These are phyloP conservation scores for Dactylonectria macrodidyma DNA, from an alignment of 2,329 filamentous ascomycete genomes.

Conservation along the genomic window DNA sequence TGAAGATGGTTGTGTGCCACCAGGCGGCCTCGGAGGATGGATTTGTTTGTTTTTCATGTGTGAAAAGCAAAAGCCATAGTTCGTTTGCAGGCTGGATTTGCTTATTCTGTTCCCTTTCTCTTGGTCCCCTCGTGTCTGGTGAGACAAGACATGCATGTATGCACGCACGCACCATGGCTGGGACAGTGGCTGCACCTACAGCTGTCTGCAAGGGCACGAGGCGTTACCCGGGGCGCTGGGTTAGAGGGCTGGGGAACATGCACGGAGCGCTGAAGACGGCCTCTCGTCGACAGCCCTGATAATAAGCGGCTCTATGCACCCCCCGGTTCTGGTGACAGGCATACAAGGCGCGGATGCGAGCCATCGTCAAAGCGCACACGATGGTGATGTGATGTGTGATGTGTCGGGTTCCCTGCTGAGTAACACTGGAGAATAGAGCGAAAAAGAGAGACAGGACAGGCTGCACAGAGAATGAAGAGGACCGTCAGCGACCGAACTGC, in stretches of 20 bases:
- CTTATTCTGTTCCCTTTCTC: not conserved
- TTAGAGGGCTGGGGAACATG: not conserved
- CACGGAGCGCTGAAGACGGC: slow-evolving; percentile 16
- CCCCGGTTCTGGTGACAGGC: not conserved
- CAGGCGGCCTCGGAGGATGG: not conserved
- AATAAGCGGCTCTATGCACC: not conserved
- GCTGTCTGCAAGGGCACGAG: slow-evolving; percentile 21
- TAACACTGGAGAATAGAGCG: slow-evolving; percentile 9
- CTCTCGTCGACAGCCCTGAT: slow-evolving; percentile 6
- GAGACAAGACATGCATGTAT: slow-evolving; percentile 21
- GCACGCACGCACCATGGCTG: too few species aligned
- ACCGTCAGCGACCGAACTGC: not conserved
- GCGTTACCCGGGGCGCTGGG: slow-evolving; percentile 10
- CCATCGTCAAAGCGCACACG: slow-evolving; percentile 31
- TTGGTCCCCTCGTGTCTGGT: not conserved
- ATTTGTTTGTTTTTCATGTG: not conserved
- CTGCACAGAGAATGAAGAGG: not conserved
- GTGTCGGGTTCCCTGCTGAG: not conserved
- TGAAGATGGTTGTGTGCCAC: slow-evolving; percentile 9
- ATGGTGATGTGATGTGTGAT: slow-evolving; percentile 23
- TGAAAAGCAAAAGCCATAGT: not conserved
- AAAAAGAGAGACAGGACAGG: slow-evolving; percentile 32
- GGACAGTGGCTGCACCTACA: slow-evolving; percentile 1
- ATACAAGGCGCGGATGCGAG: slow-evolving; percentile 12
- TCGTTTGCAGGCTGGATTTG: not conserved